Evolutionary conservation across 2,329 filamentous ascomycete species (phyloP), one percentile per base, ranked within the genome.

Genomic region (Ambrosiella xylebori): DNA sequence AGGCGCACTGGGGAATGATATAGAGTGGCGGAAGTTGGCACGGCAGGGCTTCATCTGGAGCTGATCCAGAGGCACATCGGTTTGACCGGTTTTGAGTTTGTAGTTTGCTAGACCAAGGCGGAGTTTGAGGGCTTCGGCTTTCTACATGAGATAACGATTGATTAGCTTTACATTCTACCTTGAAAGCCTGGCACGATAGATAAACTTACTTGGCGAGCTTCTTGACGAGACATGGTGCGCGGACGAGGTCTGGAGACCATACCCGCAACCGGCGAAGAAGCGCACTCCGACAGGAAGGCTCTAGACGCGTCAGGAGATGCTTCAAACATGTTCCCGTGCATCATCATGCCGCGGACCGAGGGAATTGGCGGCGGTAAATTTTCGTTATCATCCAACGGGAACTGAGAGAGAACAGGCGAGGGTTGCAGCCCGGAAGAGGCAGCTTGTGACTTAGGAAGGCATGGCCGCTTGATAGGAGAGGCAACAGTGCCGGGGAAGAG

Each of bases 71-170:
- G 84, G 82, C 36, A 86, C 74, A 59, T 78, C 71, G 57, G 81
- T 77, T 68, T 90, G 86, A 61, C 85, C 81, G 1, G 85, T 89
- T 59, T 76, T 77, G 63, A 90, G 74, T 69, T 89, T 89, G 73
- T 88, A 89, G 65, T 78, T 78, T 12, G 84, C 86, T 17, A 88
- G 76, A 36, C 78, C 75, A 13, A 90, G 77, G n/a, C 85, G 78
- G 8, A 87, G 75, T 56, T 77, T 77, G 50, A 89, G 73, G 54
- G 81, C 78, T 65, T 85, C 78, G 17, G 81, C 82, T 69, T 79
- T 77, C 76, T 85, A 67, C n/a, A 19, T 37, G 40, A 35, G 13
- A 50, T 54, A 15, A 37, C 39, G 17, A 59, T 61, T 52, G 41
- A 45, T 59, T 52, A 59, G 44, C n/a, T 13, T 37, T 39, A n/a